A percentile compares a stretch with the other conserved stretches of the same genome.
These are phyloP conservation scores for Chytriomyces confervae DNA, from an alignment of 192 early-diverging fungal genomes.

Conservation along the genomic window DNA sequence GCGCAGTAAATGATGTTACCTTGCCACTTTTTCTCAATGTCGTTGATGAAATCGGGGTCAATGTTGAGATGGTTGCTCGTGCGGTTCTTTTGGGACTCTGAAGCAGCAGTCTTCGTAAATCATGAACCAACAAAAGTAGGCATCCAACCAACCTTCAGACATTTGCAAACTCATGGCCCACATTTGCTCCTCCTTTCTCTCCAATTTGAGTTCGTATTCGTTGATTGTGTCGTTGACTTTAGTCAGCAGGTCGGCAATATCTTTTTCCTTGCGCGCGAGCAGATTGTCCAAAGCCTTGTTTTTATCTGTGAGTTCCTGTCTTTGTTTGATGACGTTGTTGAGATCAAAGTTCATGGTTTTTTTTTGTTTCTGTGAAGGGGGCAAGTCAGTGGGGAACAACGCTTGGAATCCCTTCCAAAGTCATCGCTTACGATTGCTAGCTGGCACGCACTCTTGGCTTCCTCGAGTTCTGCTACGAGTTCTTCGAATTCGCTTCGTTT, in stretches of 20 bases:
- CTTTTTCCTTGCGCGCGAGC: constrained; percentile 56
- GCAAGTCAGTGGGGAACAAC: constrained; percentile 3
- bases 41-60: constrained; percentile 59
- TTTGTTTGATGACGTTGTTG: constrained; percentile 45
- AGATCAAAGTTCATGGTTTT: constrained; percentile 54
- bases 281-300: constrained; percentile 52
- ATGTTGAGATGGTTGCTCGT: constrained; percentile 42
- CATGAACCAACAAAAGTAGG: neutral
- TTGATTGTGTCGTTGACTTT: constrained; percentile 65
- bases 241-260: constrained; percentile 59
- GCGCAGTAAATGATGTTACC: constrained; percentile 14
- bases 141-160: constrained; percentile 46
- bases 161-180: constrained; percentile 64
- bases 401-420: neutral
- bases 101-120: neutral
- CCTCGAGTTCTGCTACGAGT: constrained; percentile 57
- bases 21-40: constrained; percentile 65
- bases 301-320: constrained; percentile 56
- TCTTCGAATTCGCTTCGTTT: constrained; percentile 60
- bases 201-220: constrained; percentile 61
- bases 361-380: constrained; percentile 52
- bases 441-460: constrained; percentile 65
- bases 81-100: constrained; percentile 43
- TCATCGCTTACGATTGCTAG: constrained; percentile 46
- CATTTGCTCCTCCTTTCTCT: constrained; percentile 66